phyloP scores from a whole-genome alignment of 257 asterid genomes.

The Cordia subcordata region DNA sequence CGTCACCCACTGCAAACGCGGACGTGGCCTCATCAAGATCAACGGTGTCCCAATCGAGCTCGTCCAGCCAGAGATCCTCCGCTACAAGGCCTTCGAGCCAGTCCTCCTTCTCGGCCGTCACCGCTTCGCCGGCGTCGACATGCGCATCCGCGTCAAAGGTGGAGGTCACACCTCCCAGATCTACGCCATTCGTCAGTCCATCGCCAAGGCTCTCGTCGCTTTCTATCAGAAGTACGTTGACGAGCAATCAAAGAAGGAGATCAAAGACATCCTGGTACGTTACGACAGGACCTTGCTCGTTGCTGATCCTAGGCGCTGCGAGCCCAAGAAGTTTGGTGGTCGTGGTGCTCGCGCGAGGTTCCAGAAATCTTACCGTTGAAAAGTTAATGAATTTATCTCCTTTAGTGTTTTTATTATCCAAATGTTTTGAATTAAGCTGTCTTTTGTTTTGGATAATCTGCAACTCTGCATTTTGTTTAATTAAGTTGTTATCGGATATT shows the following conservation, averaged over 20 bases:
- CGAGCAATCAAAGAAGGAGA: slow-evolving; percentile 25
- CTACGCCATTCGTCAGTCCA: slow-evolving; percentile 25
- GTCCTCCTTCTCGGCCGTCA: slow-evolving; percentile 21
- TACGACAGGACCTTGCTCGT: slow-evolving; percentile 31
- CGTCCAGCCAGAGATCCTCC: slow-evolving; percentile 25
- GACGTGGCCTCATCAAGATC: slow-evolving; percentile 20
- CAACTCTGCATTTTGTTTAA: no score
- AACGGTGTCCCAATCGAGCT: slow-evolving; percentile 27
- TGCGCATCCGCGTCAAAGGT: slow-evolving; percentile 27
- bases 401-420: background rate
- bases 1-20: slow-evolving; percentile 27
- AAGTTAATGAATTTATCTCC: slow-evolving; percentile 1
- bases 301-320: slow-evolving; percentile 32
- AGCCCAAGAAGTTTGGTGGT: slow-evolving; percentile 32
- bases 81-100: slow-evolving; percentile 23
- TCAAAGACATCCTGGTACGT: slow-evolving; percentile 19
- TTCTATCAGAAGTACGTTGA: slow-evolving; percentile 27
- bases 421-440: background rate
- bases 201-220: slow-evolving; percentile 23
- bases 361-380: slow-evolving; percentile 29
- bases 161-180: slow-evolving; percentile 28
- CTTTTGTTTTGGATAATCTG: background rate
- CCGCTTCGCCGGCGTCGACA: slow-evolving; percentile 19
- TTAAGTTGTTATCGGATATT: background rate
- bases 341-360: slow-evolving; percentile 28